A percentile compares a stretch with the other conserved stretches of the same genome.
Evolutionary conservation across 2,329 filamentous ascomycete species (phyloP).

Genomic region (Paraconiothyrium sp.): DNA sequence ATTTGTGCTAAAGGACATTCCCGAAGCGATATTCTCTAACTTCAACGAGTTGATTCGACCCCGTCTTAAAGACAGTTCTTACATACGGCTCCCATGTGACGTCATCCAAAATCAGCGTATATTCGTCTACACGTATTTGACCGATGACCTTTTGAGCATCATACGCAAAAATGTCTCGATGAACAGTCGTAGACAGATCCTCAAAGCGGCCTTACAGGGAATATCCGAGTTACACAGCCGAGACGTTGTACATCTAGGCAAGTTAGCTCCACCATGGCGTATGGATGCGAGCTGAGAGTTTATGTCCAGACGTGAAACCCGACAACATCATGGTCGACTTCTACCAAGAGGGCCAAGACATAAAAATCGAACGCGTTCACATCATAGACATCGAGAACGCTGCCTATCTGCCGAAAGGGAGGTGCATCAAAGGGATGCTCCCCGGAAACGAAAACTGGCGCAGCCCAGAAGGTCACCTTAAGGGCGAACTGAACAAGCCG

Average conservation of each 20-base stretch:
- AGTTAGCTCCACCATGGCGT: not conserved
- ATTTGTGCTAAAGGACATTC: constrained; percentile 38
- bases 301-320: constrained; percentile 39
- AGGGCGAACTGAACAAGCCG: constrained; percentile 38
- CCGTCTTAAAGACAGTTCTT: constrained; percentile 28
- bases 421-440: constrained; percentile 41
- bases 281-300: constrained; percentile 17
- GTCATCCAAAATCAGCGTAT: constrained; percentile 30
- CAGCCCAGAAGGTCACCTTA: constrained; percentile 42
- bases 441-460: constrained; percentile 45
- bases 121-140: constrained; percentile 36
- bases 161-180: constrained; percentile 25
- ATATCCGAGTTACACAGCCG: constrained; percentile 35
- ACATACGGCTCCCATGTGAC: constrained; percentile 32
- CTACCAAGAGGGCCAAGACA: constrained; percentile 20
- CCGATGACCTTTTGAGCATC: constrained; percentile 31
- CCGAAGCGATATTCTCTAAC: constrained; percentile 25
- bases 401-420: constrained; percentile 45
- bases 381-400: constrained; percentile 45
- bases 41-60: constrained; percentile 36
- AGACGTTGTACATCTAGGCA: constrained; percentile 41
- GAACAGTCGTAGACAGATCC: constrained; percentile 30
- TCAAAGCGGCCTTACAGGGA: constrained; percentile 35
- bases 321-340: constrained; percentile 41
- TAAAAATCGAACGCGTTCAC: constrained; percentile 32